Evolutionary conservation across 2,329 filamentous ascomycete species (phyloP), one percentile per base, ranked within the genome.

Genomic region (Botrytis tulipae): DNA sequence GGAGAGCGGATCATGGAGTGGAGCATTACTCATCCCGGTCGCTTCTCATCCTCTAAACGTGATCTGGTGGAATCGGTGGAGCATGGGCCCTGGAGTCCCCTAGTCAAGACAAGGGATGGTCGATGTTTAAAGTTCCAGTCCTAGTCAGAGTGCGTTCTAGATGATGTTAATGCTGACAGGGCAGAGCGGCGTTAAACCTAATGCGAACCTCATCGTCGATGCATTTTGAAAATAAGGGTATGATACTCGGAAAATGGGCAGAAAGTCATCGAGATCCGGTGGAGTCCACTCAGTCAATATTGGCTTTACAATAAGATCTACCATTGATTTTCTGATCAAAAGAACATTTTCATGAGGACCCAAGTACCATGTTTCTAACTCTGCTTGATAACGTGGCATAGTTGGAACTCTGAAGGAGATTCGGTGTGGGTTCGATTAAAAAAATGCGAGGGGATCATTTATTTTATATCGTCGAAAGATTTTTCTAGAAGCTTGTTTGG

Each of bases 351-450:
- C 16, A 4, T 2, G 9, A n/a, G 61, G 61, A 63, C 61, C 61
- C 61, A 63, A 42, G 61, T 63, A 63, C 61, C 37, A 42, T 62
- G 60, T 62, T 62, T 54, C n/a, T 42, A 16, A 63, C 61, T 20
- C 7, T 63, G 61, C 14, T 62, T 62, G 60, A 35, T 40, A 62
- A 62, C 60, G 60, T 62, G 60, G 60, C 60, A 62, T 40, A n/a
- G 37, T 29, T 63, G 37, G 25, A 63, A 63, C 25, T 62, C 37
- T 16, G 32, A 16, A 16, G 60, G 22, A n/a, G 35, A 40, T 62
- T 40, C 35, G 12, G 25, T n/a, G 60, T 62, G 60, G 60, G 25
- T 40, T 62, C 12, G 3, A 5, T 3, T 3, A 6, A 14, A 51
- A 51, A n/a, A 51, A 1, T 16, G 0, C 12, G 22, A 25, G 59